phyloP scores from a whole-genome alignment of 768 basidiomycete genomes.

The Rhizopogon vinicolor region DNA sequence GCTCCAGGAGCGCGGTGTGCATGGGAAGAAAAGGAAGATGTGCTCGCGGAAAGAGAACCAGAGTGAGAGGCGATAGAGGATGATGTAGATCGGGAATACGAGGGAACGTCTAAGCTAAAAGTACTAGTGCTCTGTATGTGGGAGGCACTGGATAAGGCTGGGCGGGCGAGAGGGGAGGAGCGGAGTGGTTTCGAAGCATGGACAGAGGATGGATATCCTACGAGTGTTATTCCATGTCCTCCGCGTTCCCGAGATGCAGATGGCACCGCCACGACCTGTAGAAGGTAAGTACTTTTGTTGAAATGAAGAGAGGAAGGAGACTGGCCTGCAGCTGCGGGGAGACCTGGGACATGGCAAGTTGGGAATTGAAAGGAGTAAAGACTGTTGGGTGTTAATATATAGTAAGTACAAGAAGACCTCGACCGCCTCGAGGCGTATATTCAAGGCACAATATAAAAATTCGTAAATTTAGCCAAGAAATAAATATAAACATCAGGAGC shows the following conservation, averaged over 20 bases:
- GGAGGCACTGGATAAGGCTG: slow-evolving; percentile 9
- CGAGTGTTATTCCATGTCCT: neutral
- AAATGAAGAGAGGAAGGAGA: too few species aligned
- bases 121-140: slow-evolving; percentile 3
- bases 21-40: slow-evolving; percentile 16
- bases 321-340: neutral
- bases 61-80: slow-evolving; percentile 15
- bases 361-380: neutral
- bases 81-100: slow-evolving; percentile 4
- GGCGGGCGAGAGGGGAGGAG: slow-evolving; percentile 24
- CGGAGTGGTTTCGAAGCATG: slow-evolving; percentile 22
- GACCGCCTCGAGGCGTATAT: neutral
- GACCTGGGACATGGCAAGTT: neutral
- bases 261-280: neutral
- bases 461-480: neutral
- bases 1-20: neutral
- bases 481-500: neutral
- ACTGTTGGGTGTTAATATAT: too few species aligned
- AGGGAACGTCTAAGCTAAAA: neutral
- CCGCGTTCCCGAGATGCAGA: neutral
- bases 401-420: neutral
- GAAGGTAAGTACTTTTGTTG: neutral
- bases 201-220: neutral
- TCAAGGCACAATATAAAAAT: neutral
- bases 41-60: slow-evolving; percentile 7